Evolutionary conservation across 345 rosid species (phyloP).

Genomic region (Punica granatum): DNA sequence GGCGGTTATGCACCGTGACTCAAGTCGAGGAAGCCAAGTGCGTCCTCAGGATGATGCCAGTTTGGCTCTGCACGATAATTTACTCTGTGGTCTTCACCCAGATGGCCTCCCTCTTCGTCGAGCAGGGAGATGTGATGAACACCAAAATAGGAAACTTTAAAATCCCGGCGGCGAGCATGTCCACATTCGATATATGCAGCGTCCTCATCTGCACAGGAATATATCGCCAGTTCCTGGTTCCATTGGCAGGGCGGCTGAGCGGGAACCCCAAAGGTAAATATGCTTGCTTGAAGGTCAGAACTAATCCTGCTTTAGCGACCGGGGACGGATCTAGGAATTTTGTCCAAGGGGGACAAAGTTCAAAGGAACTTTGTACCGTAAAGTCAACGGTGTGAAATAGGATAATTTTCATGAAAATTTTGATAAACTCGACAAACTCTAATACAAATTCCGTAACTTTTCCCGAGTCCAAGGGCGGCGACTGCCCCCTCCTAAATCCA

Average conservation of each 20-base stretch:
- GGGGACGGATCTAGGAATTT: no score
- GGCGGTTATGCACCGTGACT: constrained; percentile 45
- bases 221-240: constrained; percentile 31
- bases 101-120: constrained; percentile 53
- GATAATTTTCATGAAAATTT: no score
- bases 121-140: constrained; percentile 45
- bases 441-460: no score
- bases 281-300: neutral
- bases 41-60: constrained; percentile 35
- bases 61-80: constrained; percentile 46
- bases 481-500: no score
- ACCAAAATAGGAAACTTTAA: constrained; percentile 23
- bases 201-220: constrained; percentile 36
- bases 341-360: no score
- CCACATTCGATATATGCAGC: constrained; percentile 37
- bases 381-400: no score
- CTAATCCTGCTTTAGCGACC: no score
- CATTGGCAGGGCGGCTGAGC: constrained; percentile 23
- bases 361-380: no score
- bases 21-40: constrained; percentile 51
- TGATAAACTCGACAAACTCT: no score
- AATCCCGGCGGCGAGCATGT: constrained; percentile 52
- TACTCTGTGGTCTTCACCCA: constrained; percentile 49
- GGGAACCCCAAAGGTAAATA: constrained; percentile 21
- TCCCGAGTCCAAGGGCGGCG: no score